Evolutionary conservation across 495 filamentous ascomycete genomes (phyloP), one percentile per base, ranked within the genome.

Genomic region (Neurospora sp.): DNA sequence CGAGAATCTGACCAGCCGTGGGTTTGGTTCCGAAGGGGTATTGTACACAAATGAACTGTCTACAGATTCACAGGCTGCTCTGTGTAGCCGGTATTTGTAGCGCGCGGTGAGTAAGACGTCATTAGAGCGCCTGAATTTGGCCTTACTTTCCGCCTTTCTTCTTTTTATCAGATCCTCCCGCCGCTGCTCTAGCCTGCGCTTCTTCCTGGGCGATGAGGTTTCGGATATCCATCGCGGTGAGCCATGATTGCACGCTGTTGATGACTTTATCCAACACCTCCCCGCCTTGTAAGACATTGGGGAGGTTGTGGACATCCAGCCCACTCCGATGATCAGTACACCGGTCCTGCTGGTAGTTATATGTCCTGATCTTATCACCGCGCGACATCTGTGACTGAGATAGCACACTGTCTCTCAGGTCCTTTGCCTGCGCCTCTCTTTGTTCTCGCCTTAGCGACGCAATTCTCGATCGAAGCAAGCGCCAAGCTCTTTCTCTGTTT

Each of bases 271-370:
- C 92, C 61, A 98, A 77, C 1, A 83, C 87, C 70, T 90, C 86
- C 14, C 91, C 90, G 14, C 92, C 92, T 48, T 86, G 87, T 72
- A 98, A 85, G 40, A 98, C 91, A 78, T 91, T 89, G 69, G 92
- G 90, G 70, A 99, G 82, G 80, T 96, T 92, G 79, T 96, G 90
- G 16, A 96, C 82, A 69, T 91, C 94, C 40, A 93, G 78, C 3
- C 94, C 95, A 78, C 90, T 93, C 38, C 96, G 85, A 81, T 99
- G 96, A 84, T 99, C 96, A 3, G 96, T 98, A 74, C 96, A 94
- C 69, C 96, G 86, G 81, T 94, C 93, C 82, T 99, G 96, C 40
- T 88, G 88, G 84, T 90, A 99, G 82, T 98, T 97, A 79, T 99
- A 99, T 3, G 96, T 99, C 74, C 96, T 84, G 74, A 99, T 88